Conservation (phyloP, 2,329 filamentous ascomycete genomes). For the Alternaria novae-zelandiae region DNA sequence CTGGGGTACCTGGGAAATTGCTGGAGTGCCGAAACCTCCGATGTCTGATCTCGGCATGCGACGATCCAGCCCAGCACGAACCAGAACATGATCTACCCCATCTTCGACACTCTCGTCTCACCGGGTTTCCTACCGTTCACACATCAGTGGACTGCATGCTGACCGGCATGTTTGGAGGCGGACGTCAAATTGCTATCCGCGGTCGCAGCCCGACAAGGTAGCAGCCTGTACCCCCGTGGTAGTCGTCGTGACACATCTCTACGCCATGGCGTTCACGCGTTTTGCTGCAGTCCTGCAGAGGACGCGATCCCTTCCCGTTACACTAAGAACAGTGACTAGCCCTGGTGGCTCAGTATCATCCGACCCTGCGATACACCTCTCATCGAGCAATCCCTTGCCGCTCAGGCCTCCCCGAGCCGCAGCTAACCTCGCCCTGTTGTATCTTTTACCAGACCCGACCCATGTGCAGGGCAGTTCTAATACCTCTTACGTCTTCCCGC, state of each 20-base stretch:
- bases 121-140: constrained; percentile 8
- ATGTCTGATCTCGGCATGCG: constrained; percentile 27
- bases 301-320: constrained; percentile 34
- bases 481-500: constrained; percentile 28
- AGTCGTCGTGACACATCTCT: constrained; percentile 36
- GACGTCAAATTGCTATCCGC: constrained; percentile 18
- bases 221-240: constrained; percentile 43
- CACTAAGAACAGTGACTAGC: constrained; percentile 33
- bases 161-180: constrained; percentile 18
- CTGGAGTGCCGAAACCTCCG: constrained; percentile 18
- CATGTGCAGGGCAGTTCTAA: constrained; percentile 28
- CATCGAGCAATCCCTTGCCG: constrained; percentile 42
- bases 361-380: constrained; percentile 20
- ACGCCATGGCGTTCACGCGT: constrained; percentile 35
- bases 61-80: constrained; percentile 20
- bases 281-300: constrained; percentile 21
- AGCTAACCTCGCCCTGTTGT: constrained; percentile 37
- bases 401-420: constrained; percentile 18
- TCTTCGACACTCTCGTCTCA: constrained; percentile 3
- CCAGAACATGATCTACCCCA: constrained; percentile 14
- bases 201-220: constrained; percentile 36
- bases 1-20: constrained; percentile 7
- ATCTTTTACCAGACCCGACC: constrained; percentile 21
- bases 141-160: constrained; percentile 11
- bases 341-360: constrained; percentile 36